These are phyloP conservation scores for Neoascochyta sp. DNA, from an alignment of 2,329 filamentous ascomycete genomes.

Conservation along the genomic window DNA sequence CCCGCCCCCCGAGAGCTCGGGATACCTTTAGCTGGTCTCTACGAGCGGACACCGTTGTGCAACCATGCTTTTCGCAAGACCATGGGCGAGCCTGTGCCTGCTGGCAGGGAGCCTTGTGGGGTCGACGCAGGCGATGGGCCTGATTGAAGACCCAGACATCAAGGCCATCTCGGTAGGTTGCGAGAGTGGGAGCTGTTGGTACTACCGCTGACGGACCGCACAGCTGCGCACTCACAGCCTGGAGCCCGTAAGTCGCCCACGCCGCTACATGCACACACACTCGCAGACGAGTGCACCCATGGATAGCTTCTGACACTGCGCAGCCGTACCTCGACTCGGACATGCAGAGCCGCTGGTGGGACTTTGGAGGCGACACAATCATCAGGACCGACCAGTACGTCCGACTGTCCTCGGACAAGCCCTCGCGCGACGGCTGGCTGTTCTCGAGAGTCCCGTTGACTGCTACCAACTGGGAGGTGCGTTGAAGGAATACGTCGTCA, in stretches of 20 bases:
- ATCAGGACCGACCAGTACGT: slow-evolving; percentile 77
- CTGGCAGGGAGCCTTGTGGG: slow-evolving; percentile 36
- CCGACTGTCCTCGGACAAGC: slow-evolving; percentile 83
- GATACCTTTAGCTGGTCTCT: slow-evolving; percentile 12
- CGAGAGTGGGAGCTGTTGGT: too few relatives aligned
- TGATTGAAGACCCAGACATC: slow-evolving; percentile 47
- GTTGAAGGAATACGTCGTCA: slow-evolving; percentile 1
- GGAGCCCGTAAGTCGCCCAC: slow-evolving; percentile 60
- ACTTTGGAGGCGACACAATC: slow-evolving; percentile 95
- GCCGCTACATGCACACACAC: not conserved
- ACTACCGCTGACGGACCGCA: slow-evolving; percentile 17
- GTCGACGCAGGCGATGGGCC: slow-evolving; percentile 28
- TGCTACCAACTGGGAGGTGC: slow-evolving; percentile 92
- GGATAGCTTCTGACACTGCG: slow-evolving; percentile 11
- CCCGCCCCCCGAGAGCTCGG: too few relatives aligned
- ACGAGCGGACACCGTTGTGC: slow-evolving; percentile 12
- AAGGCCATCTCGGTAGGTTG: slow-evolving; percentile 62
- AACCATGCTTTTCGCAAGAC: slow-evolving; percentile 34
- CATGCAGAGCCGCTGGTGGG: slow-evolving; percentile 98
- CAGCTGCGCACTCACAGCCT: slow-evolving; percentile 86
- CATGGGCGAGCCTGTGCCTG: slow-evolving; percentile 38
- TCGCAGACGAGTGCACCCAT: not conserved
- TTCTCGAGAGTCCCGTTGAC: slow-evolving; percentile 93
- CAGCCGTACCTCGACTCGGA: slow-evolving; percentile 97
- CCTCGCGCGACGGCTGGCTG: slow-evolving; percentile 87